Base-by-base conservation (phyloP, 352 stramenopile genomes). In the Phytophthora parvispora region DNA sequence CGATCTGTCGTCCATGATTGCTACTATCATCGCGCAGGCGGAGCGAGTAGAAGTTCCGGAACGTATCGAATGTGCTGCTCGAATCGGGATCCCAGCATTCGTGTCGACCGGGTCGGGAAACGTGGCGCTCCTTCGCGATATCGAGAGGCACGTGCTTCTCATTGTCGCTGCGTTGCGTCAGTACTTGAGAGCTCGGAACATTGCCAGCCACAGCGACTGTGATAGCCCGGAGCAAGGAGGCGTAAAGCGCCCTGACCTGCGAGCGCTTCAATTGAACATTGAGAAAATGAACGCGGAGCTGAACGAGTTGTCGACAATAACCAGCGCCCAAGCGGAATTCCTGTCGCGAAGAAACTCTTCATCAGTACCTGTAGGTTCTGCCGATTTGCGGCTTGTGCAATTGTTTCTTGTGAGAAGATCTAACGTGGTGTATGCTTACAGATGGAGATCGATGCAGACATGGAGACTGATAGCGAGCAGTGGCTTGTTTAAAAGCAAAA, bases 1-100 rank as follows among this genome's bases (percentile, higher is more conserved):
- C 13, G 65, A 73, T 57, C 45, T 74, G 36, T 69, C 60, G n/a
- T 64, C 66, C 9, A 69, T 74, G 66, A 49, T 69, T 32, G 54
- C 45, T 24, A 52, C 25, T 31, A 56, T 74, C n/a, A 74, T 74
- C 36, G 34, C 31, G n/a, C 66, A 74, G 27, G 45, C 66, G 3
- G 66, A 73, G 36, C 38, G 24, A 16, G 27, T 34, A 12, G 42
- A 60, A 10, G 34, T 18, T 29, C 29, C 47, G 2, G 59, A 64
- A 13, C 36, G 60, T 15, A 49, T 52, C 2, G 60, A 65, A 3
- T 58, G 32, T 47, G 38, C 60, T 20, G 27, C 59, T 53, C 45
- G 60, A 25, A 57, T 74, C 34, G 66, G 66, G 10, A 61, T 74
- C 12, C 45, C 53, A 13, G 54, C 38, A 4, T 74, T 74, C 10